Evolutionary conservation across 805 yeast species (phyloP).

Genomic region (Metschnikowia borealis): DNA sequence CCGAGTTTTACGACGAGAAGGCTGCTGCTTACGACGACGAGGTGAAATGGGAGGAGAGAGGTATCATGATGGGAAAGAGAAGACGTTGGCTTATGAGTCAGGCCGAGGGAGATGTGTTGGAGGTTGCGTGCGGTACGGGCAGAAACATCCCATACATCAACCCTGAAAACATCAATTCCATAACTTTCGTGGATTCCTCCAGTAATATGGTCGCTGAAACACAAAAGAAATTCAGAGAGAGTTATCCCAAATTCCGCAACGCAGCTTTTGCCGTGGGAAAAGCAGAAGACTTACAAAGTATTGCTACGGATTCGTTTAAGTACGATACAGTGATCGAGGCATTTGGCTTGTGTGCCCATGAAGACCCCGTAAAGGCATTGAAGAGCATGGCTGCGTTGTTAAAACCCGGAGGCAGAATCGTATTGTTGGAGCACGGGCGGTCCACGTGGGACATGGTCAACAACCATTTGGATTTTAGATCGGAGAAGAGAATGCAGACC

Average conservation of each 20-base stretch:
- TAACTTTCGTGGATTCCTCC: conserved; percentile 85
- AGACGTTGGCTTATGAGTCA: conserved; percentile 78
- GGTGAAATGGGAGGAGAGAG: conserved; percentile 69
- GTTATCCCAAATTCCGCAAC: conserved; percentile 61
- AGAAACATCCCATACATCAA: conserved; percentile 78
- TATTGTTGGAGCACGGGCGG: conserved; percentile 89
- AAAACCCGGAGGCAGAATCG: conserved; percentile 86
- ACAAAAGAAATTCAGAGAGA: conserved; percentile 62
- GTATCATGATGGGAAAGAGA: conserved; percentile 56
- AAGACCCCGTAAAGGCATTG: conserved; percentile 83
- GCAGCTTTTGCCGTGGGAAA: conserved; percentile 88
- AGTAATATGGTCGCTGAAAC: conserved; percentile 80
- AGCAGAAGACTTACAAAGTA: conserved; percentile 71
- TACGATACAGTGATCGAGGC: conserved; percentile 93
- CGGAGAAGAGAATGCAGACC: conserved; percentile 74
- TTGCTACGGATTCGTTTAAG: conserved; percentile 50
- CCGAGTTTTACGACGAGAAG: conserved; percentile 68
- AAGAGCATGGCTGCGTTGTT: conserved; percentile 67
- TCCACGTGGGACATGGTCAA: conserved; percentile 77
- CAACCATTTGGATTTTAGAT: conserved; percentile 73
- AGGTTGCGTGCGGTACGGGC: conserved; percentile 95
- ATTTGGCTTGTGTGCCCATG: conserved; percentile 93
- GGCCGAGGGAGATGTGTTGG: conserved; percentile 83
- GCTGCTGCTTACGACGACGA: conserved; percentile 81
- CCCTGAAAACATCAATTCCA: conserved; percentile 51